Evolutionary conservation across 176 grass and related monocot genomes (phyloP).

Genomic region (Eleusine coracana): DNA sequence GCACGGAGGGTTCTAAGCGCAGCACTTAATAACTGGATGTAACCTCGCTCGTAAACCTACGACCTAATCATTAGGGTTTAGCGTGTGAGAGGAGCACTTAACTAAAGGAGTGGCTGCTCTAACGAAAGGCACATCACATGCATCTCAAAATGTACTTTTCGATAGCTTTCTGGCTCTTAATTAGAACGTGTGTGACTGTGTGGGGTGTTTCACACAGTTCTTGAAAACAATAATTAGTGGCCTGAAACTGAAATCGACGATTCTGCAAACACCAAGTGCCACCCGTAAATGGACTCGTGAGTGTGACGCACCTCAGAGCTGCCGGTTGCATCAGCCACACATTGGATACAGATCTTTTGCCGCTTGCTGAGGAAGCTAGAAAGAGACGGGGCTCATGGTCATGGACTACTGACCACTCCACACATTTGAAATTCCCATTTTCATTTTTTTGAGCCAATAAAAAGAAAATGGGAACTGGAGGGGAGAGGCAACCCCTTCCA

Average conservation of each 20-base stretch:
- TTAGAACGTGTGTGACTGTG: background rate
- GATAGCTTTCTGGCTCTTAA: background rate
- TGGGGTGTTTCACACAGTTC: no score
- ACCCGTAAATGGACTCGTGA: slow-evolving; percentile 6
- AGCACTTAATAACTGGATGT: background rate
- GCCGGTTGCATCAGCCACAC: background rate
- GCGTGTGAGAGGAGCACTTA: no score
- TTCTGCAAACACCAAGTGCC: background rate
- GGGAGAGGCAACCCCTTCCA: no score
- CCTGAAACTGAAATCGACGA: background rate
- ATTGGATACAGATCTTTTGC: background rate
- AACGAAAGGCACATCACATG: slow-evolving; percentile 12
- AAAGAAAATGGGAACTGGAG: no score
- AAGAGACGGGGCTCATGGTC: background rate
- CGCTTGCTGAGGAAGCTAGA: background rate
- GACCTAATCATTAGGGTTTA: no score
- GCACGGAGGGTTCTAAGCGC: no score
- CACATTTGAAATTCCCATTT: no score
- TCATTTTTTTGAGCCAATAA: no score
- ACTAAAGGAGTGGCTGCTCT: background rate
- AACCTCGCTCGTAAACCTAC: no score
- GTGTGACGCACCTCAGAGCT: background rate
- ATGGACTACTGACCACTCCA: background rate
- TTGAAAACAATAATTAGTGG: background rate
- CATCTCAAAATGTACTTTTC: slow-evolving; percentile 16